Conservation (phyloP, 1,139 yeast species). For the Pichia sp. region DNA sequence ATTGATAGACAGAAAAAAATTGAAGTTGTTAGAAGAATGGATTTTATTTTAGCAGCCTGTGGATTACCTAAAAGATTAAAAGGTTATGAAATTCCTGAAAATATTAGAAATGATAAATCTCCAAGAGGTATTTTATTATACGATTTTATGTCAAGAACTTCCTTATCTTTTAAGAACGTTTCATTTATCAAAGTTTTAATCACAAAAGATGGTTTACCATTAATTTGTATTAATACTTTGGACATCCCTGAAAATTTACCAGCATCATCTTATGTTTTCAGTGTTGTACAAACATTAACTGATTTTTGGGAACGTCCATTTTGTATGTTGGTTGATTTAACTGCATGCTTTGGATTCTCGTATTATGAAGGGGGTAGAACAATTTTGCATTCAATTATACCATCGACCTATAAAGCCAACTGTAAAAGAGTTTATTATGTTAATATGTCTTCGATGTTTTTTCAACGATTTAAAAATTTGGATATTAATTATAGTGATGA, state of each 20-base stretch:
- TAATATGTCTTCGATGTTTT: conserved; percentile 45
- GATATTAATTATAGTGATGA: conserved; percentile 4
- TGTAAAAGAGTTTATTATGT: conserved; percentile 53
- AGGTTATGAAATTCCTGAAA: conserved; percentile 50
- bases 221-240: conserved; percentile 50
- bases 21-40: conserved; percentile 25
- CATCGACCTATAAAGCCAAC: conserved; percentile 47
- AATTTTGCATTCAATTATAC: conserved; percentile 36
- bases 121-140: conserved; percentile 48
- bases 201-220: conserved; percentile 68
- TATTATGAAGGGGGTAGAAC: conserved; percentile 26
- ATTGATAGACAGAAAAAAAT: conserved; percentile 27
- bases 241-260: conserved; percentile 40
- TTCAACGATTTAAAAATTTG: conserved; percentile 23
- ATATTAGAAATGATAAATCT: conserved; percentile 40
- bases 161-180: conserved; percentile 46
- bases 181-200: conserved; percentile 57
- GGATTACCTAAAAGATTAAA: conserved; percentile 42
- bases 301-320: conserved; percentile 71
- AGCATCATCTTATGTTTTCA: conserved; percentile 51
- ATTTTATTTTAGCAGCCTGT: conserved; percentile 29
- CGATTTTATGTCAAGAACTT: conserved; percentile 70
- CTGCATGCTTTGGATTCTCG: conserved; percentile 43
- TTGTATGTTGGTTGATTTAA: conserved; percentile 61
- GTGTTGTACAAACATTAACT: conserved; percentile 60